Base-by-base conservation (phyloP, 441 rosid genomes). In the Pelargonium myrrhifolium region DNA sequence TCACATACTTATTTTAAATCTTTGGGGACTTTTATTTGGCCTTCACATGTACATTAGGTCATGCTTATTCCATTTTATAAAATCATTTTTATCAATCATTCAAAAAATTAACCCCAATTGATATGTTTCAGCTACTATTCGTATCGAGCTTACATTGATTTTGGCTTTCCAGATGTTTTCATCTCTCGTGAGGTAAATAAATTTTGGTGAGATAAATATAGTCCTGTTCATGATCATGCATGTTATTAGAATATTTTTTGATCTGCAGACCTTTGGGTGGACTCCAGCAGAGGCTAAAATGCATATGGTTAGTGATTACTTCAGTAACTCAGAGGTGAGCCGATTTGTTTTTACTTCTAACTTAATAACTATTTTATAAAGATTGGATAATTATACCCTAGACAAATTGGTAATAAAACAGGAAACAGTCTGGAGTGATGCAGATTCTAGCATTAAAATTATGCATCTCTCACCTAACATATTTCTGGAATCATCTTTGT, bases 111-210 rank as follows among this genome's bases (percentile, higher is more conserved):
- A 71, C 56, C 11, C 5, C 40, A 4, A 6, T 20, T 42, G 35
- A 22, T 45, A 20, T 64, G 39, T 37, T 35, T 71, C 89, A 92
- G 97, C 83, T 87, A 94, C 87, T 92, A 92, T 78, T 92, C 97
- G 20, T 89, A 88, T 67, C 82, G 65, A 76, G 98, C 96, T 42
- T 89, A 62, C 79, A 69, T 80, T 74, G 99, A 94, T 78, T 89
- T 84, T 74, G 98, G 98, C 65, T 92, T 87, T 81, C 87, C 86
- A 8, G 90, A 89, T 77, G 81, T 88, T 68, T 94, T 89, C 77
- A 81, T 92, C 78, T 92, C 99, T 49, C 90, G 92, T n/a, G 98
- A 94, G 99, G 99, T 94, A 89, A 49, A 49, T 17, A n/a, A n/a
- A 1, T 49, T 45, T 70, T 63, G 20, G 37, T 69, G 64, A 22